These are phyloP conservation scores for Phytophthora macrochlamydospora DNA, from an alignment of 352 stramenopile species.

Conservation along the genomic window DNA sequence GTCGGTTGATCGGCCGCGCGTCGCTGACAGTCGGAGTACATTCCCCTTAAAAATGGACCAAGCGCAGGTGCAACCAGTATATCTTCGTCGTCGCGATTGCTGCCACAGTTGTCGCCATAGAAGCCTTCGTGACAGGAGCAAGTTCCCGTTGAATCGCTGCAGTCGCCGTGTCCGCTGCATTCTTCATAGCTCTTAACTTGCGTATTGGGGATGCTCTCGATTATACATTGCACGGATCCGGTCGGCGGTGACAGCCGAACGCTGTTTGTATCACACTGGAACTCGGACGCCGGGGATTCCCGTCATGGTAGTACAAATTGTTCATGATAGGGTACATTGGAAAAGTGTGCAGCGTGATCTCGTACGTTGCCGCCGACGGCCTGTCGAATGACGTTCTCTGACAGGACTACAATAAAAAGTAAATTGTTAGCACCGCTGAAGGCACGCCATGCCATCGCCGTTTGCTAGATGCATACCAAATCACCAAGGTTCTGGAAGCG, in stretches of 20 bases:
- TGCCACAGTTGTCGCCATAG: slow-evolving; percentile 73
- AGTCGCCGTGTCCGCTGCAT: slow-evolving; percentile 68
- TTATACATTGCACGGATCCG: slow-evolving; percentile 41
- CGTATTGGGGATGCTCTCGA: slow-evolving; percentile 46
- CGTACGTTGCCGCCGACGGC: slow-evolving; percentile 42
- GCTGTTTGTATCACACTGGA: slow-evolving; percentile 60
- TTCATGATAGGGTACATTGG: slow-evolving; percentile 80
- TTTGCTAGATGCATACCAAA: slow-evolving; percentile 33
- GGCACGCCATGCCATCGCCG: neutral
- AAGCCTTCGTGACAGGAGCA: slow-evolving; percentile 70
- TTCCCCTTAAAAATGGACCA: slow-evolving; percentile 74
- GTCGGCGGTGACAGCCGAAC: slow-evolving; percentile 23
- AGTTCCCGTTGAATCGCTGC: slow-evolving; percentile 49
- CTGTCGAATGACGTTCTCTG: slow-evolving; percentile 36
- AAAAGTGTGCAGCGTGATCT: slow-evolving; percentile 70
- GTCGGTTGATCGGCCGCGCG: slow-evolving; percentile 43
- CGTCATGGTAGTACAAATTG: slow-evolving; percentile 73
- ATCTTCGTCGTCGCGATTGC: slow-evolving; percentile 68
- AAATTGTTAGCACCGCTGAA: slow-evolving; percentile 1
- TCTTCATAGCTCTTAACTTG: slow-evolving; percentile 59
- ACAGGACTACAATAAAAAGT: slow-evolving; percentile 34
- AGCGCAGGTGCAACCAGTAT: slow-evolving; percentile 50
- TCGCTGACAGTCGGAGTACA: slow-evolving; percentile 58
- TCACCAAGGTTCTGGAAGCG: slow-evolving; percentile 77
- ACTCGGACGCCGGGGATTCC: slow-evolving; percentile 59